Conservation (phyloP, 495 filamentous ascomycete genomes). For the Podospora pseudocomata region DNA sequence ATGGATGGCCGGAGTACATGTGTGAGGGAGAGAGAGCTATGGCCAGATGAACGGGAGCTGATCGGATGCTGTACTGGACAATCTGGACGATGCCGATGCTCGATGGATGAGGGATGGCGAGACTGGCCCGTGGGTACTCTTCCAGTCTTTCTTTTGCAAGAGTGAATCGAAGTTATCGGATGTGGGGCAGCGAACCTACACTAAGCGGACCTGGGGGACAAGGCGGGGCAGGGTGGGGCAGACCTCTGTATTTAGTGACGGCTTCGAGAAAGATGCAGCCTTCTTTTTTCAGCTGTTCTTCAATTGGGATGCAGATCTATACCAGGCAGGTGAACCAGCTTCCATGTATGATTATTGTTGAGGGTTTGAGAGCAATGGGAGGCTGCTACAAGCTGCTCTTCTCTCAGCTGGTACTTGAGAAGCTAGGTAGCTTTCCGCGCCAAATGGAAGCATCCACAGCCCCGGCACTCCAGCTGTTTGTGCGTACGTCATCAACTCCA, state of each 20-base stretch:
- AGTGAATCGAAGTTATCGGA: background rate
- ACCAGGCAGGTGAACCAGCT: background rate
- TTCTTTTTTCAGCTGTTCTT: background rate
- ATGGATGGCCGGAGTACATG: background rate
- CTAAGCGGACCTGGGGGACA: background rate
- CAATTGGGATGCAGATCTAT: background rate
- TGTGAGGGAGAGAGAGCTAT: background rate
- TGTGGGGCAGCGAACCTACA: background rate
- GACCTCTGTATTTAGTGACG: background rate
- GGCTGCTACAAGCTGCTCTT: background rate
- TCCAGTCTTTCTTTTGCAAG: background rate
- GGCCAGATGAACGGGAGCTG: background rate
- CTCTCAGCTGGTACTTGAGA: background rate
- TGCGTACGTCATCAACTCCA: background rate
- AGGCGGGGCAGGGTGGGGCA: background rate
- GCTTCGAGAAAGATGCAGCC: background rate
- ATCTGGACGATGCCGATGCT: background rate
- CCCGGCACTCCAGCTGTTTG: background rate
- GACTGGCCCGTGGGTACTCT: background rate
- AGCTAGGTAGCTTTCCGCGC: background rate
- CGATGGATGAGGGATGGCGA: background rate
- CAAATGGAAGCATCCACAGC: background rate
- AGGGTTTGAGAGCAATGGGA: background rate
- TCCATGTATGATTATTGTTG: background rate
- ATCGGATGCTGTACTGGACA: background rate